These are phyloP conservation scores for Suhomyces pyralidae DNA, from an alignment of 805 yeast genomes.

Conservation along the genomic window DNA sequence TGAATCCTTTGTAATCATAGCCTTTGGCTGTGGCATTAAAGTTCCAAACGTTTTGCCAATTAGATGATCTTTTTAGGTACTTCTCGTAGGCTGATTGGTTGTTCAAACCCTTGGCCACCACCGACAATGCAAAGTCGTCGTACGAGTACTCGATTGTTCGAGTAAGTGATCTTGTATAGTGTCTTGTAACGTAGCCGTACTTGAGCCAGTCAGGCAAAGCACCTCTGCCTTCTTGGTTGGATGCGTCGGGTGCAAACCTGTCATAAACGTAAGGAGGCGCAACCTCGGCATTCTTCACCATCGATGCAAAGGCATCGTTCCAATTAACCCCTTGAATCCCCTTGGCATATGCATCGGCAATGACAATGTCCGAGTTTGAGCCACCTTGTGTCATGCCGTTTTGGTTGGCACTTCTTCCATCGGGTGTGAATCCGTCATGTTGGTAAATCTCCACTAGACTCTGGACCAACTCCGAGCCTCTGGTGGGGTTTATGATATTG, in stretches of 20 bases:
- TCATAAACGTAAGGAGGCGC: constrained; percentile 27
- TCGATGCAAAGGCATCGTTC: constrained; percentile 28
- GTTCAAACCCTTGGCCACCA: constrained; percentile 30
- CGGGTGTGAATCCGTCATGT: constrained; percentile 35
- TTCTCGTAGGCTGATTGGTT: constrained; percentile 17
- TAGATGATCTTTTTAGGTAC: constrained; percentile 28
- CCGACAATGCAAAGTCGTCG: constrained; percentile 32
- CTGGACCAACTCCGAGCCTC: constrained; percentile 26
- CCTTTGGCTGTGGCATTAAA: constrained; percentile 15
- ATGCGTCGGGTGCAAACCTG: constrained; percentile 25
- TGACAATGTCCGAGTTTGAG: constrained; percentile 32
- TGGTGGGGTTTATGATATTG: constrained; percentile 24
- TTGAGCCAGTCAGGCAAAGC: constrained; percentile 33
- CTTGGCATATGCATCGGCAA: constrained; percentile 36
- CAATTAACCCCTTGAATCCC: constrained; percentile 23
- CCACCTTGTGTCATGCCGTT: constrained; percentile 40
- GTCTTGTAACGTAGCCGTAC: constrained; percentile 29
- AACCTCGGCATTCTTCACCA: constrained; percentile 35
- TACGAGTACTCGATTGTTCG: constrained; percentile 37
- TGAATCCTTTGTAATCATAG: constrained; percentile 26
- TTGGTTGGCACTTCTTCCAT: constrained; percentile 34
- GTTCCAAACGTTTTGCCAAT: constrained; percentile 39
- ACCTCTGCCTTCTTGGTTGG: constrained; percentile 32
- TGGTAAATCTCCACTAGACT: constrained; percentile 26
- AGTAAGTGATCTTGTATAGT: constrained; percentile 29